Percentiles rank a stretch among this genome's conserved stretches.
Conservation (phyloP, 495 filamentous ascomycete species). For the Bombardia bombarda region DNA sequence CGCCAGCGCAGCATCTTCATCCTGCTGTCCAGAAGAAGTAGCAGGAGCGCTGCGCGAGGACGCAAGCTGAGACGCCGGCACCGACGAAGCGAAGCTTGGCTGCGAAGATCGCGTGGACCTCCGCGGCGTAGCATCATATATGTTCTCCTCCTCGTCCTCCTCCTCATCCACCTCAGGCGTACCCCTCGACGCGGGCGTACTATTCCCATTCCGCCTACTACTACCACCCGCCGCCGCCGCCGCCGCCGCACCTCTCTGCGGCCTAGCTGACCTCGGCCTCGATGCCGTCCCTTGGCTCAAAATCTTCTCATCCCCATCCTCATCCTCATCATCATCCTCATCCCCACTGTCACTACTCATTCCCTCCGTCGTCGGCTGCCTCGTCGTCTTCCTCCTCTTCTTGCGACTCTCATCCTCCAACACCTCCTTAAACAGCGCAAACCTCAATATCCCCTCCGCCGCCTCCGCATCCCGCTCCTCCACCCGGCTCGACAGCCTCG, state of each 20-base stretch:
- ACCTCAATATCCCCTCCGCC: slow-evolving; percentile 85
- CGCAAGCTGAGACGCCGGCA: slow-evolving; percentile 36
- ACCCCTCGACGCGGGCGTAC: slow-evolving; percentile 8
- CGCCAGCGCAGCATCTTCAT: slow-evolving; percentile 28
- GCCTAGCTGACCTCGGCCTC: slow-evolving; percentile 18
- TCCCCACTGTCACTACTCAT: slow-evolving; percentile 14
- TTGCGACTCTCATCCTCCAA: slow-evolving; percentile 80
- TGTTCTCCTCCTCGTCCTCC: slow-evolving; percentile 26
- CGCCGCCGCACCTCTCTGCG: slow-evolving; percentile 18
- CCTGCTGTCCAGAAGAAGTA: slow-evolving; percentile 10
- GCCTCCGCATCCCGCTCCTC: slow-evolving; percentile 84
- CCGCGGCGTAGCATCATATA: slow-evolving; percentile 33
- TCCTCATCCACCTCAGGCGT: slow-evolving; percentile 10
- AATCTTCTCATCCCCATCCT: slow-evolving; percentile 26
- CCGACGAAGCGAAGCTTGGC: slow-evolving; percentile 37
- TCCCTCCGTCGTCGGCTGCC: slow-evolving; percentile 29
- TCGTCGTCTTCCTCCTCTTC: slow-evolving; percentile 54
- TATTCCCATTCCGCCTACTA: slow-evolving; percentile 9
- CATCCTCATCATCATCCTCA: slow-evolving; percentile 29
- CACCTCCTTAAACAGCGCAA: slow-evolving; percentile 97
- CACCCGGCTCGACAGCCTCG: slow-evolving; percentile 83
- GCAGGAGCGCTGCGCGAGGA: slow-evolving; percentile 21
- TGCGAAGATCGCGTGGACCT: slow-evolving; percentile 31
- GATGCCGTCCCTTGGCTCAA: slow-evolving; percentile 10
- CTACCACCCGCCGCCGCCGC: slow-evolving; percentile 9